A percentile compares a stretch with the other conserved stretches of the same genome.
These are phyloP conservation scores for Aspergillus conjunctus DNA, from an alignment of 495 filamentous ascomycete species.

Conservation along the genomic window DNA sequence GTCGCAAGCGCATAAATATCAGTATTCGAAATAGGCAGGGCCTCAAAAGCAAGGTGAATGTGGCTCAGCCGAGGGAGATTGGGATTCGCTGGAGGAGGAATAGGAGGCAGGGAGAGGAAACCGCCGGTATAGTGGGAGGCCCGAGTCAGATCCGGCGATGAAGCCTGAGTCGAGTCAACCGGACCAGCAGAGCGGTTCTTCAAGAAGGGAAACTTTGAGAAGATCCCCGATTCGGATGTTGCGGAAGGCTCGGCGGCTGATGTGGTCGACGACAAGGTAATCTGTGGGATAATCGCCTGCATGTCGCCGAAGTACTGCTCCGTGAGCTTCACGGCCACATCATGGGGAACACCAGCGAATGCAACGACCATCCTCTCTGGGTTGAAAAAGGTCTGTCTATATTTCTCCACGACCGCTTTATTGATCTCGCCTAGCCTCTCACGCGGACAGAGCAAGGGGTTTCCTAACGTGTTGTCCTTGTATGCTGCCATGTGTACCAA, in stretches of 20 bases:
- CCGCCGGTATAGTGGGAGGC: conserved; percentile 93
- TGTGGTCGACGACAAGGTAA: conserved; percentile 43
- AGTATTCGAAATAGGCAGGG: conserved; percentile 80
- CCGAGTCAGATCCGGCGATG: conserved; percentile 57
- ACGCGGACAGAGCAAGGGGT: conserved; percentile 86
- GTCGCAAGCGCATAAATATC: conserved; percentile 97
- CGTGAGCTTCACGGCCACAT: conserved; percentile 75
- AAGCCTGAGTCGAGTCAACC: conserved; percentile 46
- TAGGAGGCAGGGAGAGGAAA: conserved; percentile 78
- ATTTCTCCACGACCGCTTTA: conserved; percentile 70
- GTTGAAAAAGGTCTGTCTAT: conserved; percentile 79
- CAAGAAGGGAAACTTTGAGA: conserved; percentile 89
- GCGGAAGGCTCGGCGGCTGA: conserved; percentile 42
- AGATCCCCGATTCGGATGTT: conserved; percentile 54
- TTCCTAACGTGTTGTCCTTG: conserved; percentile 92
- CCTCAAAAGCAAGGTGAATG: conserved; percentile 95
- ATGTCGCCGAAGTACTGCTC: conserved; percentile 92
- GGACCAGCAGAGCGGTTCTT: conserved; percentile 69
- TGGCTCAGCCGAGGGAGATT: conserved; percentile 82
- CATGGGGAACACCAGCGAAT: conserved; percentile 88
- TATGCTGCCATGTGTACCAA: conserved; percentile 93
- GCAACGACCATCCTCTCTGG: conserved; percentile 92
- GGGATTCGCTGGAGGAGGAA: conserved; percentile 74
- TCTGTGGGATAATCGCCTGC: conserved; percentile 51
- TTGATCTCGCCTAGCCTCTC: conserved; percentile 81